A percentile compares a stretch with the other conserved stretches of the same genome.
These are phyloP conservation scores for Elongisporangium anandrum DNA, from an alignment of 352 stramenopile genomes.

Conservation along the genomic window DNA sequence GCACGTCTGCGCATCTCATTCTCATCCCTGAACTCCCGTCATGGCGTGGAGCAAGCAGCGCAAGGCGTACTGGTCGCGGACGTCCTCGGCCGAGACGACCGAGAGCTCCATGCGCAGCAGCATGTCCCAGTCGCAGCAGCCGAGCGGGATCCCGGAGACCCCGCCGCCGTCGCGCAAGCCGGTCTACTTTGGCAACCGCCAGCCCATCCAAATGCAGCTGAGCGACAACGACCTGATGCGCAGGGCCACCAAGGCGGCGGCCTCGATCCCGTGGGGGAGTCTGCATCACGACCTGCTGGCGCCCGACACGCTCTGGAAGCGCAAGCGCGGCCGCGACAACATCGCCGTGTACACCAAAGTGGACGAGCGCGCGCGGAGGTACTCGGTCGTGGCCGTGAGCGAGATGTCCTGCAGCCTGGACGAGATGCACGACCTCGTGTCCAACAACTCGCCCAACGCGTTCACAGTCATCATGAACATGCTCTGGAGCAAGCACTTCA, in stretches of 20 bases:
- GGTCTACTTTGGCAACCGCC: not conserved
- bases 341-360: not conserved
- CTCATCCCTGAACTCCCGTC: not conserved
- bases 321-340: not conserved
- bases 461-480: constrained; percentile 24
- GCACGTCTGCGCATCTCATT: too few species aligned
- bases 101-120: not conserved
- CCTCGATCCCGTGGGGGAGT: not conserved
- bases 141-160: not conserved
- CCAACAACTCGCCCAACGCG: constrained; percentile 1
- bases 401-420: constrained; percentile 1
- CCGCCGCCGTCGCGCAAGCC: too few species aligned
- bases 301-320: not conserved
- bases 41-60: not conserved
- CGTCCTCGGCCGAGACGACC: not conserved
- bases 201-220: constrained; percentile 13
- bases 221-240: constrained; percentile 4
- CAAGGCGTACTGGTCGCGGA: not conserved
- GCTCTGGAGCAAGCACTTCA: constrained; percentile 25
- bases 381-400: not conserved
- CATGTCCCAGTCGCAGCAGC: not conserved
- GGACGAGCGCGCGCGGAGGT: not conserved
- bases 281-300: not conserved
- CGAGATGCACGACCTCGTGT: not conserved
- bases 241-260: not conserved